Percentiles rank a stretch among this genome's conserved stretches.
phyloP scores from a whole-genome alignment of 768 basidiomycete genomes.

The Clitopilus passeckerianus region DNA sequence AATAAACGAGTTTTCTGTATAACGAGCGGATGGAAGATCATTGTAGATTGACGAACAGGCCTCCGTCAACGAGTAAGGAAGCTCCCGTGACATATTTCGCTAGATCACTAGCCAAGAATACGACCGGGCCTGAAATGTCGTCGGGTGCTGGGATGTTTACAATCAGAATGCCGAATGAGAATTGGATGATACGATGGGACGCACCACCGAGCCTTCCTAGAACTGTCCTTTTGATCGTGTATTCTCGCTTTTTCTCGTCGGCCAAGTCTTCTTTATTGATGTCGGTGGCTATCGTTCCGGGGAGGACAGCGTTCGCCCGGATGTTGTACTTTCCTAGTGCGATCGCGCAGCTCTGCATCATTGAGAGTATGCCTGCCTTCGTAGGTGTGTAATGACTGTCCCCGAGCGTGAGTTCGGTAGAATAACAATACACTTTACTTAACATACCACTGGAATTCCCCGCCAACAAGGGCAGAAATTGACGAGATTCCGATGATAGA shows the following conservation, averaged over 20 bases:
- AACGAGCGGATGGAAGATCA: conserved; percentile 17
- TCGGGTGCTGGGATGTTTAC: conserved; percentile 41
- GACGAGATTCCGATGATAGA: conserved; percentile 73
- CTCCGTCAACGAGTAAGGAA: conserved; percentile 66
- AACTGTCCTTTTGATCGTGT: conserved; percentile 61
- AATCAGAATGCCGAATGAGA: not conserved
- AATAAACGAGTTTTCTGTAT: not conserved
- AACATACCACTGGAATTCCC: conserved; percentile 57
- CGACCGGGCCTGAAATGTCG: conserved; percentile 70
- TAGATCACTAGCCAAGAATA: conserved; percentile 70
- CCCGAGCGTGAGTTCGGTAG: not conserved
- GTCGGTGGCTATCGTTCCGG: conserved; percentile 72
- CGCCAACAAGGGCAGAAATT: conserved; percentile 78
- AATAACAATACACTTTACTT: not conserved
- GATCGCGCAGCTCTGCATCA: conserved; percentile 79
- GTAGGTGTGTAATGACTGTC: conserved; percentile 72
- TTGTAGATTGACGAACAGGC: conserved; percentile 71
- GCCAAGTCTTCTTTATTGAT: conserved; percentile 76
- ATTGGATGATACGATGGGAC: conserved; percentile 5
- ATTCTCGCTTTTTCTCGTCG: conserved; percentile 49
- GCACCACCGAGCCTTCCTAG: conserved; percentile 63
- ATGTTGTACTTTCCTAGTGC: conserved; percentile 76
- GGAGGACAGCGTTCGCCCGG: conserved; percentile 66
- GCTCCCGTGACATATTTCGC: conserved; percentile 68
- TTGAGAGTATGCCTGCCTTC: conserved; percentile 70